Percentiles rank a stretch among this genome's conserved stretches.
phyloP scores from a whole-genome alignment of 192 early-diverging fungal genomes.

The Backusella tuberculispora region DNA sequence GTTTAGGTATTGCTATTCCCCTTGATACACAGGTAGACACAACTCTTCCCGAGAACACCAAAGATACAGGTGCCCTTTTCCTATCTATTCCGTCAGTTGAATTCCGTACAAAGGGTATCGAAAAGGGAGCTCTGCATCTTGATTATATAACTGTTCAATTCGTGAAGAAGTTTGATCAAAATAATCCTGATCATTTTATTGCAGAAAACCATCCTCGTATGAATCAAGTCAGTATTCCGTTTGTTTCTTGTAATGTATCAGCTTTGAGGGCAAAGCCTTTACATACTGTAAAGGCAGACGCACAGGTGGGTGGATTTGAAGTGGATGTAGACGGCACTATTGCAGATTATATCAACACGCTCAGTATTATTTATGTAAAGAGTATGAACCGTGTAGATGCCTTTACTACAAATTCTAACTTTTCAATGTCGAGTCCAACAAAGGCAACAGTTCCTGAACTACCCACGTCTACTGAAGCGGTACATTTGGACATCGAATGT shows the following conservation, averaged over 20 bases:
- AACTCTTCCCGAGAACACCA: not conserved
- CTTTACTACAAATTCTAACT: constrained; percentile 44
- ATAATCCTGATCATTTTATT: constrained; percentile 60
- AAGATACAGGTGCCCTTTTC: constrained; percentile 58
- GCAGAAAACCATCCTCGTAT: constrained; percentile 54
- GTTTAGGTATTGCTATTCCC: constrained; percentile 68
- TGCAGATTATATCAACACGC: constrained; percentile 64
- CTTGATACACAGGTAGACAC: constrained; percentile 36
- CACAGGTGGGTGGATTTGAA: constrained; percentile 71
- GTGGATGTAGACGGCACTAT: constrained; percentile 71
- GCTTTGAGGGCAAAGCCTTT: constrained; percentile 43
- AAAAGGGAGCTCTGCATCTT: constrained; percentile 57
- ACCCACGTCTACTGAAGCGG: constrained; percentile 16
- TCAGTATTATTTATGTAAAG: constrained; percentile 64
- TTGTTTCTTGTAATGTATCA: constrained; percentile 56
- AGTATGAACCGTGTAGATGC: constrained; percentile 61
- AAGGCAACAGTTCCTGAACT: constrained; percentile 3
- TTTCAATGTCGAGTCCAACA: not conserved
- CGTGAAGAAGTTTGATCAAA: constrained; percentile 64
- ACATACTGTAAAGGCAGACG: constrained; percentile 50
- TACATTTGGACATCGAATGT: constrained; percentile 53
- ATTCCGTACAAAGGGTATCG: constrained; percentile 63
- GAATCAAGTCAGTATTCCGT: constrained; percentile 57
- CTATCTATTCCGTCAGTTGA: constrained; percentile 60
- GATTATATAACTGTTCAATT: constrained; percentile 70